Evolutionary conservation across 192 early-diverging fungal species (phyloP).

Genomic region (Coemansia pectinata): DNA sequence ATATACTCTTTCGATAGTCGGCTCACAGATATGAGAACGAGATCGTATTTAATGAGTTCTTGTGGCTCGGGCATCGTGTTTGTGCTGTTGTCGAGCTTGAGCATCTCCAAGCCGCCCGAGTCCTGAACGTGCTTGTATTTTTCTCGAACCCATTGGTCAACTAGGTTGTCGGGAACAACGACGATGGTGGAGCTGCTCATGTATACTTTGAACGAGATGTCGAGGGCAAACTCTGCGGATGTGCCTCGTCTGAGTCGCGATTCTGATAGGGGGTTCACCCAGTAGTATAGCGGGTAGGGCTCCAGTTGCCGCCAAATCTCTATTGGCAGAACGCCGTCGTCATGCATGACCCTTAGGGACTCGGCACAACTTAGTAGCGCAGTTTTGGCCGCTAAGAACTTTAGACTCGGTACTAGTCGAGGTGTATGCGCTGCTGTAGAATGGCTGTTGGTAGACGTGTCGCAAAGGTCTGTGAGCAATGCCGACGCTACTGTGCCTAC

Average conservation of each 20-base stretch:
- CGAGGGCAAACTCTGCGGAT: not conserved
- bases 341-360: conserved; percentile 46
- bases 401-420: conserved; percentile 32
- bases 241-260: conserved; percentile 1
- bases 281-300: conserved; percentile 60
- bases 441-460: not conserved
- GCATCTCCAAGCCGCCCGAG: conserved; percentile 38
- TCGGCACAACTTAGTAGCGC: conserved; percentile 52
- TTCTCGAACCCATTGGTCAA: conserved; percentile 78
- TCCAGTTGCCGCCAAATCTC: conserved; percentile 43
- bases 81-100: conserved; percentile 57
- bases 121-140: conserved; percentile 65
- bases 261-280: conserved; percentile 39
- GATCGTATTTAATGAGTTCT: conserved; percentile 62
- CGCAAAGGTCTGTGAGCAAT: conserved; percentile 17
- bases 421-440: not conserved
- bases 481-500: conserved; percentile 48
- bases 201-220: conserved; percentile 56
- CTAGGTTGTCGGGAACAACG: conserved; percentile 74
- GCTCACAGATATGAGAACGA: conserved; percentile 69
- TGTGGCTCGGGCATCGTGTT: conserved; percentile 55
- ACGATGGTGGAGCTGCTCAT: conserved; percentile 68
- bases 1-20: conserved; percentile 66
- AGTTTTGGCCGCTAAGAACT: conserved; percentile 48
- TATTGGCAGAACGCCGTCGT: conserved; percentile 50